Base-by-base conservation (phyloP, 2,329 filamentous ascomycete genomes). In the Pyrenochaeta sp. region DNA sequence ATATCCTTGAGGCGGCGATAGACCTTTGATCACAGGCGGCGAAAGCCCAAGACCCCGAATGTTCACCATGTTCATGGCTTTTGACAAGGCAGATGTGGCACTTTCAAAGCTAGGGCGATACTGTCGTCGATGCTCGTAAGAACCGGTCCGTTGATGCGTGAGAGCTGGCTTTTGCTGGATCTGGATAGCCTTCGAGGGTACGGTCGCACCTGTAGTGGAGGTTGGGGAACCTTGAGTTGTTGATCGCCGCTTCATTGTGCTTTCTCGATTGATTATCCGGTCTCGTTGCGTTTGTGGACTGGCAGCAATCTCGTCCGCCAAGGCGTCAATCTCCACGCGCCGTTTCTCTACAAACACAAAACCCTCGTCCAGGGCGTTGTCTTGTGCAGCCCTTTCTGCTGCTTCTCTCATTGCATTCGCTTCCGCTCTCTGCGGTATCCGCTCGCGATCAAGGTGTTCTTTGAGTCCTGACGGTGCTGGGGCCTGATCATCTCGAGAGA, bases 341-440 rank as follows among this genome's bases (percentile, higher is more conserved):
- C 90, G 89, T 81, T 97, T 97, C 80, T 99, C 95, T 12, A 99
- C 92, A 27, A 98, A 84, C 22, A 99, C 94, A 70, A 98, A 99
- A 65, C 98, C 95, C 64, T 94, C 88, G 74, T 97, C 93, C 68
- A 96, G 91, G 1, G 91, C 91, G 48, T 96, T 88, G 64, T 98
- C 94, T 69, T 96, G 91, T 2, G 91, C 92, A 3, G 90, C 90
- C 45, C 85, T 84, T 64, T 90, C 88, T 40, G 83, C 82, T 49
- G 84, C 84, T 50, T 82, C 80, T 34, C 79, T 75, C 59, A 77
- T 61, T 8, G 74, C 75, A 39, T 72, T 73, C 27, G 72, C 71
- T 42, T 78, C 77, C 19, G 67, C 62, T 44, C 81, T 76, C 43
- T 76, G 75, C 36, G 78, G 78, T n/a, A 76, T 72, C 7, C 76